phyloP scores from a whole-genome alignment of 2,329 filamentous ascomycete species.

The Monosporascus sp. region DNA sequence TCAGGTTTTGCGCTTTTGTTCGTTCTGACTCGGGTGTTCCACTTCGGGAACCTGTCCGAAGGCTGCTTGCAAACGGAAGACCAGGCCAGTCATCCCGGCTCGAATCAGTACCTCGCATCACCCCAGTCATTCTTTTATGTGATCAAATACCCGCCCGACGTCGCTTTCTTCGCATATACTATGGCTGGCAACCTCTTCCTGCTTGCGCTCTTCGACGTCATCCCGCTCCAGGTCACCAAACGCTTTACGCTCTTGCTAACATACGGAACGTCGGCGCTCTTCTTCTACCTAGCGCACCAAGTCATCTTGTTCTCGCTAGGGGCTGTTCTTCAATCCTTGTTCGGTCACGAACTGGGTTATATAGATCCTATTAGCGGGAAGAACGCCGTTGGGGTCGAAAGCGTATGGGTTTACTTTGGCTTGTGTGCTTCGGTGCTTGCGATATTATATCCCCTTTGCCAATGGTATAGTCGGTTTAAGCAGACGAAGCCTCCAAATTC shows the following conservation, averaged over 20 bases:
- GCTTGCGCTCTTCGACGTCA: conserved; percentile 30
- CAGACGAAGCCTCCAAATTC: conserved; percentile 35
- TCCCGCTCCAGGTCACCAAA: conserved; percentile 27
- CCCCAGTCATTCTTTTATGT: conserved; percentile 40
- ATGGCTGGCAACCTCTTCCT: conserved; percentile 34
- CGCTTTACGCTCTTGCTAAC: conserved; percentile 33
- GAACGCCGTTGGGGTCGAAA: conserved; percentile 30
- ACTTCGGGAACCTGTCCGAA: conserved; percentile 39
- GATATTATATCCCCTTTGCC: conserved; percentile 36
- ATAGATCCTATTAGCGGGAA: conserved; percentile 20
- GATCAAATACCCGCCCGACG: conserved; percentile 42
- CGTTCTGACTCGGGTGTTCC: conserved; percentile 34
- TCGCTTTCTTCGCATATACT: conserved; percentile 39
- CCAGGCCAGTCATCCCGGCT: conserved; percentile 22
- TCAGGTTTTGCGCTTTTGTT: conserved; percentile 33
- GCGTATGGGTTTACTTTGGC: conserved; percentile 30
- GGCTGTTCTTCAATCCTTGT: conserved; percentile 18
- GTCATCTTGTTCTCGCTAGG: conserved; percentile 27
- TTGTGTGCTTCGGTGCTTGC: conserved; percentile 32
- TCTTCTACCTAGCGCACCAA: conserved; percentile 40
- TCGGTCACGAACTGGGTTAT: conserved; percentile 30
- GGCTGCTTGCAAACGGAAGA: conserved; percentile 36
- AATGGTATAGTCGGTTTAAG: conserved; percentile 39
- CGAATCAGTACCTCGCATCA: conserved; percentile 38
- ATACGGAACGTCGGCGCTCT: conserved; percentile 41